Evolutionary conservation across 441 rosid species (phyloP).

Genomic region (Dalechampia spathulata): DNA sequence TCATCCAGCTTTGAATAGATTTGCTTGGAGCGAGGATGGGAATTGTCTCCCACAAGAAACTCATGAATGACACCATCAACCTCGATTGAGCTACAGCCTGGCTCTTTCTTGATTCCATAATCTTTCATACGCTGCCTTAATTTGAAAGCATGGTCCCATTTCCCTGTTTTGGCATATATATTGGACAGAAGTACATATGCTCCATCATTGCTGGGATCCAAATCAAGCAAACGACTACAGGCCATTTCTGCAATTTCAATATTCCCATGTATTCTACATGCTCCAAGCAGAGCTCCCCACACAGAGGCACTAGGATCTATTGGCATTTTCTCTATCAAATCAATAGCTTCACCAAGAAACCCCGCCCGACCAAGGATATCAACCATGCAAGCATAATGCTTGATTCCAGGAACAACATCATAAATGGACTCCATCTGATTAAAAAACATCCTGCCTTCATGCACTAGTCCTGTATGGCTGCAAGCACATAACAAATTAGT

Average conservation of each 20-base stretch:
- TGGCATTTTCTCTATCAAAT: slow-evolving; percentile 54
- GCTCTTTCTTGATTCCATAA: slow-evolving; percentile 54
- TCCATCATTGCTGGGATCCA: slow-evolving; percentile 58
- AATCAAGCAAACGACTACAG: slow-evolving; percentile 44
- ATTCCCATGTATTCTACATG: slow-evolving; percentile 58
- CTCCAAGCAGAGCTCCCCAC: slow-evolving; percentile 77
- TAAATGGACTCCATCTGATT: slow-evolving; percentile 40
- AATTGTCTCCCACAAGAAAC: slow-evolving; percentile 54
- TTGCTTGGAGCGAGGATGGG: slow-evolving; percentile 39
- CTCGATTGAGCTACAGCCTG: slow-evolving; percentile 67
- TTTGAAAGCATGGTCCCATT: slow-evolving; percentile 51
- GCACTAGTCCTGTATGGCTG: slow-evolving; percentile 65
- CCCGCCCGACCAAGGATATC: slow-evolving; percentile 75
- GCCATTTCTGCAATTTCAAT: slow-evolving; percentile 61
- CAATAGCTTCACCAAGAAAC: slow-evolving; percentile 47
- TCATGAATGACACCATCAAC: slow-evolving; percentile 56
- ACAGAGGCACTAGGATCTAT: slow-evolving; percentile 44
- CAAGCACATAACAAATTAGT: slow-evolving; percentile 63
- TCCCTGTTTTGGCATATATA: slow-evolving; percentile 51
- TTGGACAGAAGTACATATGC: slow-evolving; percentile 62
- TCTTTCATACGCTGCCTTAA: slow-evolving; percentile 61
- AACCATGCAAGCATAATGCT: slow-evolving; percentile 64
- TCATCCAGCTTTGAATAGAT: slow-evolving; percentile 53
- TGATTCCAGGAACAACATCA: slow-evolving; percentile 44
- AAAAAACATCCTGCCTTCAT: slow-evolving; percentile 46